These are phyloP conservation scores for Penicillium cinerascens DNA, from an alignment of 495 filamentous ascomycete genomes.

Conservation along the genomic window DNA sequence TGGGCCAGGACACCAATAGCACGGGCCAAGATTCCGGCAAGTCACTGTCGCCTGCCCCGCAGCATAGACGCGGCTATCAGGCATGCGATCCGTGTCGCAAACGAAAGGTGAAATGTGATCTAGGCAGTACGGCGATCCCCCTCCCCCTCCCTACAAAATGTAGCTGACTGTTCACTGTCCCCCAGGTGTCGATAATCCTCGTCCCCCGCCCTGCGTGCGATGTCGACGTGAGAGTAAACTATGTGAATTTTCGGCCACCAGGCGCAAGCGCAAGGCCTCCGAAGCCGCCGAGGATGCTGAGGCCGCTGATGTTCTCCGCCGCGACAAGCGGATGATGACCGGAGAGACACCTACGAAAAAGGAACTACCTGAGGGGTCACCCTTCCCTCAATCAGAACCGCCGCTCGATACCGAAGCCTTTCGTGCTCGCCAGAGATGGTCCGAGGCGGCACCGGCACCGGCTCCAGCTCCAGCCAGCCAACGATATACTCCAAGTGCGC, in stretches of 20 bases:
- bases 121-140: conserved; percentile 58
- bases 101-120: conserved; percentile 89
- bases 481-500: conserved; percentile 27
- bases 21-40: conserved; percentile 19
- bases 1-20: conserved; percentile 28
- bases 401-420: conserved; percentile 26
- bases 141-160: not conserved
- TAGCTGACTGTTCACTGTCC: conserved; percentile 12
- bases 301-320: conserved; percentile 39
- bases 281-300: conserved; percentile 55
- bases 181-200: conserved; percentile 77
- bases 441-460: conserved; percentile 23
- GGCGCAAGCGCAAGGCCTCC: conserved; percentile 78
- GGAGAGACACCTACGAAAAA: conserved; percentile 38
- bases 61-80: conserved; percentile 75
- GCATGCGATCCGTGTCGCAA: conserved; percentile 88
- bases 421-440: conserved; percentile 32
- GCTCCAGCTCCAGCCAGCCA: conserved; percentile 9
- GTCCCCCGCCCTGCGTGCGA: conserved; percentile 89
- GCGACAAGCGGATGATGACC: conserved; percentile 49
- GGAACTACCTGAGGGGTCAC: conserved; percentile 22
- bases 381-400: conserved; percentile 28
- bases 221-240: conserved; percentile 91
- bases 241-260: conserved; percentile 95
- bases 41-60: conserved; percentile 35